Evolutionary conservation across 2,329 filamentous ascomycete genomes (phyloP).

Genomic region (Fusarium albidum): DNA sequence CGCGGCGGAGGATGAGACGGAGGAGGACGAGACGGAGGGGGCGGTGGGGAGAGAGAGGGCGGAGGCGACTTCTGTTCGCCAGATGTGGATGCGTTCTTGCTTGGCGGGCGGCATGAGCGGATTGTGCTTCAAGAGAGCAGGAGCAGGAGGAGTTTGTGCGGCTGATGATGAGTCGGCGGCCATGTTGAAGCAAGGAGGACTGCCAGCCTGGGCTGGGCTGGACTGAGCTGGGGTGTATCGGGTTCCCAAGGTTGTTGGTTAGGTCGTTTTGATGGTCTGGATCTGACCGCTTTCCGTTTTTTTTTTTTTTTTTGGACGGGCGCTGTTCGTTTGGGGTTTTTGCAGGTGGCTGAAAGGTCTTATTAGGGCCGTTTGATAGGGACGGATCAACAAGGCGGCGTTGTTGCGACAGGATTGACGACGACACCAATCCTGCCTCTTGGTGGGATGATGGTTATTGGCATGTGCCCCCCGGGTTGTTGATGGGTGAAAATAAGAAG

Average conservation of each 20-base stretch:
- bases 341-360: conserved; percentile 1
- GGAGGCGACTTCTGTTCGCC: conserved; percentile 58
- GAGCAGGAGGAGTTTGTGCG: background rate
- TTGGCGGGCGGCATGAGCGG: conserved; percentile 45
- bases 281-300: background rate
- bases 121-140: conserved; percentile 19
- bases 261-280: background rate
- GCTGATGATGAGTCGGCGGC: conserved; percentile 9
- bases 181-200: conserved; percentile 11
- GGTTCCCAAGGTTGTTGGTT: too few relatives aligned
- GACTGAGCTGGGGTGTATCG: too few relatives aligned
- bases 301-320: too few relatives aligned
- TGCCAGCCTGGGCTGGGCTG: too few relatives aligned
- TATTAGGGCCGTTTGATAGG: too few relatives aligned
- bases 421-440: background rate
- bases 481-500: background rate
- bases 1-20: conserved; percentile 44
- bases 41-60: conserved; percentile 43
- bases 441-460: background rate
- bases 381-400: background rate
- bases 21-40: conserved; percentile 41
- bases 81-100: conserved; percentile 56
- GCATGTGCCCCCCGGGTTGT: background rate
- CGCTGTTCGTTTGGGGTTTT: too few relatives aligned
- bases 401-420: background rate